Percentiles rank a stretch among this genome's conserved stretches.
phyloP scores from a whole-genome alignment of 305 asterid species.

The Rubia occidens region DNA sequence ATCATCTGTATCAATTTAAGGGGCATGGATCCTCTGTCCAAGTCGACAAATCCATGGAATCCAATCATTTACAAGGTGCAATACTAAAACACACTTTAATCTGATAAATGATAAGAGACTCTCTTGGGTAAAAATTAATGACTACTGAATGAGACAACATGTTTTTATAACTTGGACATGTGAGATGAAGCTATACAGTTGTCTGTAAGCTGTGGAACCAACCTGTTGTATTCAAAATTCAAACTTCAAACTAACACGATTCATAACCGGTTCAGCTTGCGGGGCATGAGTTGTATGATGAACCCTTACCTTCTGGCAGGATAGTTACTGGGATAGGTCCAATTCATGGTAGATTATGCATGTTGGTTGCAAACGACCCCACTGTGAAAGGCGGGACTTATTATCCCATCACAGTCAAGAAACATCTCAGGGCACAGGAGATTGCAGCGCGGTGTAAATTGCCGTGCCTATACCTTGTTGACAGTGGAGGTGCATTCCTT shows the following conservation, averaged over 20 bases:
- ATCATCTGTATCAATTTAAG: too few species aligned
- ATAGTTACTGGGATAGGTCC: constrained; percentile 88
- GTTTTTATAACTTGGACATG: too few species aligned
- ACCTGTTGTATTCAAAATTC: too few species aligned
- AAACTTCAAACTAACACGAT: not conserved
- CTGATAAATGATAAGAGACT: too few species aligned
- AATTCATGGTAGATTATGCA: constrained; percentile 71
- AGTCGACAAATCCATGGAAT: too few species aligned
- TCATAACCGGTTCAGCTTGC: constrained; percentile 59
- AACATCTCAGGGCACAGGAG: constrained; percentile 97
- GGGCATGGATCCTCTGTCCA: too few species aligned
- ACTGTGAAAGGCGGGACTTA: constrained; percentile 97
- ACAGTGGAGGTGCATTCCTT: constrained; percentile 98
- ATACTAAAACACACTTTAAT: too few species aligned
- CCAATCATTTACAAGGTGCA: too few species aligned
- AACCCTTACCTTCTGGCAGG: constrained; percentile 85
- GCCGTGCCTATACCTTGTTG: constrained; percentile 93
- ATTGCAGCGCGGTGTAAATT: constrained; percentile 76
- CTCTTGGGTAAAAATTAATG: too few species aligned
- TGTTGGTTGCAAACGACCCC: constrained; percentile 96
- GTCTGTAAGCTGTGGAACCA: too few species aligned
- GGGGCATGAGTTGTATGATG: constrained; percentile 74
- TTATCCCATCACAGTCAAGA: constrained; percentile 88
- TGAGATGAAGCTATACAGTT: too few species aligned
- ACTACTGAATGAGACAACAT: too few species aligned